Base-by-base conservation (phyloP, 78 protist species). In the Mastigamoeba balamuthi region DNA sequence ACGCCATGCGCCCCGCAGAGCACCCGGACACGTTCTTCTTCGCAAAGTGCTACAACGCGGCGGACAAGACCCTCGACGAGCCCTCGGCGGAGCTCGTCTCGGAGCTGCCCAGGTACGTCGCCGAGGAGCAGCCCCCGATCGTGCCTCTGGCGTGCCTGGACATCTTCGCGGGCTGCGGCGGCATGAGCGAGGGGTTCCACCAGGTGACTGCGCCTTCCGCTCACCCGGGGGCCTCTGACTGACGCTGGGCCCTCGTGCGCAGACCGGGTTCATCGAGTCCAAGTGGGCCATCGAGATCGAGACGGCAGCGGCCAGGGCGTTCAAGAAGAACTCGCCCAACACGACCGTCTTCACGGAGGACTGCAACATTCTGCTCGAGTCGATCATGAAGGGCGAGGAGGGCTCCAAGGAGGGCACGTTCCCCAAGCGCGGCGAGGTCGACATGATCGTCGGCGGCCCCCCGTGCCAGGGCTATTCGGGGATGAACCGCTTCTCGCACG, bases 151-250 rank as follows among this genome's bases (percentile, higher is more conserved):
- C 33, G 17, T 48, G 58, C 58, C 58, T 69, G 39, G 73, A 69
- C 29, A 40, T 69, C 27, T 69, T 69, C 43, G 73, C 73, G 27
- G 73, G 73, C 17, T 69, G 73, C 29, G 73, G 73, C 8, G 73
- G 73, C 29, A 2, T 69, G 17, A 6, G 17, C 8, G 3, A 4
- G 29, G 64, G 43, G 8, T 5, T 69, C 39, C 17, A 69, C 8
- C 43, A 39, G 39, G 37, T 66, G n/a, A 23, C 10, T 66, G 9
- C 37, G 10, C 10, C 37, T 30, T 23, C 10, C 64, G 58, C 58
- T 48, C 10, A 25, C 10, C n/a, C 70, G 70, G 10, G 10, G 70
- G 58, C 17, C 58, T 48, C 35, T 17, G 17, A 17, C 17, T 48
- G 33, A 48, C 58, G 33, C 58, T 48, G 17, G 17, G 33, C 58